Base-by-base conservation (phyloP, 164 flowering plant species). In the Protea cynaroides region DNA sequence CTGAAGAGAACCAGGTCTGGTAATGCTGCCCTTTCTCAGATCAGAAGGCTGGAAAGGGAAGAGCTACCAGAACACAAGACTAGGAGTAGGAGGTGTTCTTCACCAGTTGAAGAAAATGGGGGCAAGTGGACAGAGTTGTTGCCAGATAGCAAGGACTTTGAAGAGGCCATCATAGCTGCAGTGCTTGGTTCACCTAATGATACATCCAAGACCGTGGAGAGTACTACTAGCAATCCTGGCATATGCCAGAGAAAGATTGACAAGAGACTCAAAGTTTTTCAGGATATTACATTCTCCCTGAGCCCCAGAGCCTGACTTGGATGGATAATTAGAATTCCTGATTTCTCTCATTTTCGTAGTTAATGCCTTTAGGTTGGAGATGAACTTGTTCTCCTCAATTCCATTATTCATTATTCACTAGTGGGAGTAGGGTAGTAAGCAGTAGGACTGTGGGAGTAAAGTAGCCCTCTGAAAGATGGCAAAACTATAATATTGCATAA, bases 131-230 rank as follows among this genome's bases (percentile, higher is more conserved):
- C 69, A 4, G 80, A 69, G 14, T 52, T 85, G 63, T 64, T 90
- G 54, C 99, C 99, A 0, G 93, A 88, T 53, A 78, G 61, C 62
- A 71, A 83, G 56, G 96, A 83, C 21, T 87, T 92, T 43, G 97
- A 95, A 55, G 96, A 92, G 19, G 98, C 99, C 6, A 84, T 95
- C 18, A 68, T 89, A 0, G 85, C 94, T 8, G 92, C 97, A 36
- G 90, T 84, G 64, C 68, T 93, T 62, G 88, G 84, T 40, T 61
- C 78, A 22, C 50, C 51, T 14, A 64, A 63, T 21, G 83, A 74
- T 50, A 29, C 68, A 12, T 56, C 25, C 55, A 74, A 75, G 65
- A 37, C 44, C 7, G 18, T 17, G 7, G 70, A 56, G 3, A 69
- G 15, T n/a, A 56, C 29, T n/a, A 51, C 37, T 19, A 72, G 19